Base-by-base conservation (phyloP, 140 eudicot species). In the Flaveria floridana region DNA sequence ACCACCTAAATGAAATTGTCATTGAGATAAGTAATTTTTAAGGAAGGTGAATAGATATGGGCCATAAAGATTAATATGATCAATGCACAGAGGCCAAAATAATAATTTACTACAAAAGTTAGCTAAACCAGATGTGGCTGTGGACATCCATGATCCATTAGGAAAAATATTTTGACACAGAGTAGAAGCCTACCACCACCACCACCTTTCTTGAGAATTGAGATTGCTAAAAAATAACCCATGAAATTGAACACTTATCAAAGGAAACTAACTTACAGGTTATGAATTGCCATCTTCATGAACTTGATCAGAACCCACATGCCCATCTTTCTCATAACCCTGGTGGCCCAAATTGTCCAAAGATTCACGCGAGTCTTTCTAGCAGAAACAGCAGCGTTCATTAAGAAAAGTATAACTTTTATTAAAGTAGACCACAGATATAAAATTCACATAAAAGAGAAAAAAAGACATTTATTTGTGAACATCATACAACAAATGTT, bases 341-440 rank as follows among this genome's bases (percentile, higher is more conserved):
- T 28, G 34, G 5, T 28, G 34, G 87, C 84, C 28, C 82, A 79
- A 82, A 84, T 62, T 78, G 82, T 88, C 92, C 90, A 85, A 48
- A 91, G 80, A 76, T 76, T 78, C 37, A 93, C 88, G 61, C 86
- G 91, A 14, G 86, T 81, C 73, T 85, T 85, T 68, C 91, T 86
- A 21, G 88, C 89, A 28, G 91, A 86, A 21, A 71, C 80, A 34
- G 20, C 23, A 1, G 72, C 44, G 46, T 70, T 64, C 68, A 79
- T 52, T 25, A 84, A 11, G 70, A 70, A 44, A n/a, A 44, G 1
- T 9, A 10, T 0, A 2, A 44, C 13, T 10, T 10, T 34, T 5
- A 34, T 34, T 34, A 34, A 4, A 34, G 39, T 44, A 44, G 1
- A 44, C 12, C 11, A 44, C 50, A 69, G 50, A 44, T 44, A 44